Conservation (phyloP, 306 rosid species). For the Spatholobus suberectus region DNA sequence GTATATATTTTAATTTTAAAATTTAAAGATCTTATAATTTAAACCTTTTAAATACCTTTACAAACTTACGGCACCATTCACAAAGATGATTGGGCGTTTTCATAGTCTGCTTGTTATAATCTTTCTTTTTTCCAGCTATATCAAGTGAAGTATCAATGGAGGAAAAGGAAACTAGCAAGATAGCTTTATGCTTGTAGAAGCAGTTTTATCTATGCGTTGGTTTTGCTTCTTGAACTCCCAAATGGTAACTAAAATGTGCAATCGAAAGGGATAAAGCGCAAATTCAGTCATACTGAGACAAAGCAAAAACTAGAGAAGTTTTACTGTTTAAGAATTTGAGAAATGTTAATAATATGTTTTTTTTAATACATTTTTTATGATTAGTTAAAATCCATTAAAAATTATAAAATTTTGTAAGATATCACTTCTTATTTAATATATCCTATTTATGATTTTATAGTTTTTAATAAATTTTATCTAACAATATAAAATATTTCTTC, state of each 20-base stretch:
- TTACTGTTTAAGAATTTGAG: background rate
- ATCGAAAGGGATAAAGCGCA: background rate
- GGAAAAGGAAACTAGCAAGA: background rate
- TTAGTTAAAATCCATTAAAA: too few relatives aligned
- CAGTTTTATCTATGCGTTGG: background rate
- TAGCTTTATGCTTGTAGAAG: background rate
- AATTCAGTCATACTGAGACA: background rate
- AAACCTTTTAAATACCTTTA: background rate
- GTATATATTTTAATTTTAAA: background rate
- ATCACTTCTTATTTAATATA: too few relatives aligned
- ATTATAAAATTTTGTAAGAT: too few relatives aligned
- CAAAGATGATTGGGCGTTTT: background rate
- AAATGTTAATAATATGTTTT: too few relatives aligned
- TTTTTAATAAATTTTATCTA: too few relatives aligned
- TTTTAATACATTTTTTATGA: too few relatives aligned
- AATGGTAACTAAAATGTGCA: background rate
- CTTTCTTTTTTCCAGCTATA: background rate
- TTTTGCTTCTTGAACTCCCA: conserved; percentile 26
- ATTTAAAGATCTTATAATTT: background rate
- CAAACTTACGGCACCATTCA: background rate
- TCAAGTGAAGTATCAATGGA: background rate
- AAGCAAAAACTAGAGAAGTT: background rate
- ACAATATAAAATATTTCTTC: too few relatives aligned
- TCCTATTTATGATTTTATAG: too few relatives aligned
- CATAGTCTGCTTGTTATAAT: background rate